Evolutionary conservation across 768 basidiomycete species (phyloP).

Genomic region (Tricholoma sp.): DNA sequence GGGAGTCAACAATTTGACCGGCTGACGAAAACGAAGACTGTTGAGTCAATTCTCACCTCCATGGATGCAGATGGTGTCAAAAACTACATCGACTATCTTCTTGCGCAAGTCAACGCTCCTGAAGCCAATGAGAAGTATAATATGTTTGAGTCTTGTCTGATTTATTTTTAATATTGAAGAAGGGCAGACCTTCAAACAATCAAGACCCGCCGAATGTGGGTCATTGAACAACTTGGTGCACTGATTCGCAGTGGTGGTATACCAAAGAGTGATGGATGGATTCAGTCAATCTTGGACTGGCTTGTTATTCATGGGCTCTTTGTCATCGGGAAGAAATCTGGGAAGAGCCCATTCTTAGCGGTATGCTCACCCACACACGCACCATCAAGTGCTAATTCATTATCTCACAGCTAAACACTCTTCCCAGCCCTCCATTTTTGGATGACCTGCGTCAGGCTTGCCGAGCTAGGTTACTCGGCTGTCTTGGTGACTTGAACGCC

Average conservation of each 20-base stretch:
- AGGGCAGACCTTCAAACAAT: constrained; percentile 43
- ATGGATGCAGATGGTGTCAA: constrained; percentile 73
- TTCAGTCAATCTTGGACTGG: constrained; percentile 74
- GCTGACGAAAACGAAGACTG: constrained; percentile 87
- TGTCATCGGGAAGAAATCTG: constrained; percentile 63
- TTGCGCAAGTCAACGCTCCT: constrained; percentile 53
- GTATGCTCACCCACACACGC: constrained; percentile 36
- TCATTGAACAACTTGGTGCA: constrained; percentile 76
- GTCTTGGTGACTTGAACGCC: constrained; percentile 67
- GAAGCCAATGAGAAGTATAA: constrained; percentile 39
- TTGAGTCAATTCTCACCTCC: constrained; percentile 74
- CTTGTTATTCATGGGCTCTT: constrained; percentile 80
- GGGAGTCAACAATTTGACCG: constrained; percentile 89
- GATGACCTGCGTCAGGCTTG: constrained; percentile 65
- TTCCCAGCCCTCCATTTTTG: constrained; percentile 67
- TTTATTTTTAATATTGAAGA: constrained; percentile 7
- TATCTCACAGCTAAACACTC: constrained; percentile 46
- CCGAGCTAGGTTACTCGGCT: constrained; percentile 63
- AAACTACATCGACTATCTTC: constrained; percentile 68
- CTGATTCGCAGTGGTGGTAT: constrained; percentile 77
- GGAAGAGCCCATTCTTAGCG: constrained; percentile 52
- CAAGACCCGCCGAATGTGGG: constrained; percentile 68
- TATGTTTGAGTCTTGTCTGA: background rate
- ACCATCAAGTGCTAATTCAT: background rate
- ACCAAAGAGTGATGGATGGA: constrained; percentile 77